A percentile compares a stretch with the other conserved stretches of the same genome.
Evolutionary conservation across 305 asterid genomes (phyloP).

Genomic region (Fraxinus angustifolia): DNA sequence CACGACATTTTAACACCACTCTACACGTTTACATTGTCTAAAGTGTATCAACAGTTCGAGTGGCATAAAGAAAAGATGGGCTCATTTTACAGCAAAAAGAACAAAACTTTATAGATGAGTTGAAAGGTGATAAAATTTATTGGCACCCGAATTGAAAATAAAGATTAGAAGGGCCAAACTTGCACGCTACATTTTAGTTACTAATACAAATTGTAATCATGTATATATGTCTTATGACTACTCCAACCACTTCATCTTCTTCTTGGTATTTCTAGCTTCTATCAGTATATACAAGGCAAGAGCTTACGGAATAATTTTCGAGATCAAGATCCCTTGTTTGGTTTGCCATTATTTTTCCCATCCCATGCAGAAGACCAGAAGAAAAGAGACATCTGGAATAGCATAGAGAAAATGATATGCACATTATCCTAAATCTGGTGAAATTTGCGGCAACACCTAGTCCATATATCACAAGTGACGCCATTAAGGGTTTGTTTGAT

Average conservation of each 20-base stretch:
- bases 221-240: not conserved
- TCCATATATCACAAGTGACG: not conserved
- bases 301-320: slow-evolving; percentile 40
- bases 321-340: slow-evolving; percentile 51
- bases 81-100: not conserved
- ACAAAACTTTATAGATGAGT: not conserved
- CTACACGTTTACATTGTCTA: not conserved
- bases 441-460: slow-evolving; percentile 46
- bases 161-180: too few species aligned
- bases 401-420: slow-evolving; percentile 70
- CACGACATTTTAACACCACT: not conserved
- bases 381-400: slow-evolving; percentile 92
- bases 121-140: not conserved
- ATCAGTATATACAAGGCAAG: slow-evolving; percentile 11
- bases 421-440: slow-evolving; percentile 48
- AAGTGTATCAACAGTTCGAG: too few species aligned
- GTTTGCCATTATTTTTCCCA: slow-evolving; percentile 50
- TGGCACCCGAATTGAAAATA: not conserved
- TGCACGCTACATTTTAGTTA: not conserved
- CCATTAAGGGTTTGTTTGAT: not conserved
- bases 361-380: slow-evolving; percentile 89
- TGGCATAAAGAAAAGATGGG: too few species aligned
- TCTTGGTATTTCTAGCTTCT: slow-evolving; percentile 9
- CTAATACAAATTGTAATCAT: not conserved
- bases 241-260: slow-evolving; percentile 5